These are phyloP conservation scores for Colletotrichum shisoi DNA, from an alignment of 2,329 filamentous ascomycete genomes.

Conservation along the genomic window DNA sequence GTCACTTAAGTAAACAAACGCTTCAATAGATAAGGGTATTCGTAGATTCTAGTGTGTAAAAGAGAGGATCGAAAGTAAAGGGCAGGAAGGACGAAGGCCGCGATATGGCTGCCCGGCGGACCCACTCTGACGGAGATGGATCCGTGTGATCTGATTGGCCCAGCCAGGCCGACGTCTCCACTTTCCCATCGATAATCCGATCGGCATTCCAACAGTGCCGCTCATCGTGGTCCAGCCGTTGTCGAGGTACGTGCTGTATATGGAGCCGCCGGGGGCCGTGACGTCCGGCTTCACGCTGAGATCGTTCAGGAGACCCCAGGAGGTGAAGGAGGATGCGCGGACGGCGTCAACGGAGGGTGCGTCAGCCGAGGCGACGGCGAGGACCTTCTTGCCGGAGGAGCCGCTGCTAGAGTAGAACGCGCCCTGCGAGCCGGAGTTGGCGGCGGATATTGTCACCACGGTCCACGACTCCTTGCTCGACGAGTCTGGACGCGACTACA, in stretches of 20 bases:
- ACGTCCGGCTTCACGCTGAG: slow-evolving; percentile 55
- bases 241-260: slow-evolving; percentile 54
- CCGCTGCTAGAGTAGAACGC: slow-evolving; percentile 57
- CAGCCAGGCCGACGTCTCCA: no score
- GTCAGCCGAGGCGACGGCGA: slow-evolving; percentile 55
- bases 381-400: slow-evolving; percentile 53
- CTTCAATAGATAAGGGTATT: no score
- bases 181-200: no score
- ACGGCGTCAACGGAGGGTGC: slow-evolving; percentile 14
- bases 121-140: no score
- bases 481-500: slow-evolving; percentile 52
- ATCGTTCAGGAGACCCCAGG: slow-evolving; percentile 56
- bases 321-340: slow-evolving; percentile 47
- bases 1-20: no score
- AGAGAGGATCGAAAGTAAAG: no score
- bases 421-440: slow-evolving; percentile 59
- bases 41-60: no score
- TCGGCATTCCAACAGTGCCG: no score
- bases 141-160: no score
- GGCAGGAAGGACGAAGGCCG: no score
- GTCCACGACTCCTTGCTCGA: slow-evolving; percentile 58
- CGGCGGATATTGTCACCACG: slow-evolving; percentile 59
- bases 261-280: slow-evolving; percentile 53
- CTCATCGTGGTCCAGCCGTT: slow-evolving; percentile 51
- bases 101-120: no score